These are phyloP conservation scores for Aspergillus brunneoviolaceus DNA, from an alignment of 2,329 filamentous ascomycete species.

Conservation along the genomic window DNA sequence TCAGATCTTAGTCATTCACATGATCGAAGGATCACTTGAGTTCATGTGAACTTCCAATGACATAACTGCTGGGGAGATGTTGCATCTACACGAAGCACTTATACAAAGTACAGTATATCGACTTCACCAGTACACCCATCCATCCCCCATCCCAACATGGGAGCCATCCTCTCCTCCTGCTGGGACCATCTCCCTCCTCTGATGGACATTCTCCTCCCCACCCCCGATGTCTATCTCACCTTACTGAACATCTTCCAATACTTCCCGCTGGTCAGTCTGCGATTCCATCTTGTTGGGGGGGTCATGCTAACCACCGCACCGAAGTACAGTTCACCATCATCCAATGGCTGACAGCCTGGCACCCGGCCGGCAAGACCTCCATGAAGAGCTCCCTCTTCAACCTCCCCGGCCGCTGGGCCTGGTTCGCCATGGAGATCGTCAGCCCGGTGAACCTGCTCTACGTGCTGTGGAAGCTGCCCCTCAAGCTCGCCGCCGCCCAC, in stretches of 20 bases:
- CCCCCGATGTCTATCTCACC: constrained; percentile 39
- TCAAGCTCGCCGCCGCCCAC: constrained; percentile 30
- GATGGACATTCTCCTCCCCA: constrained; percentile 38
- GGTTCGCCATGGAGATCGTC: constrained; percentile 83
- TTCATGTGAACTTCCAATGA: too few relatives aligned
- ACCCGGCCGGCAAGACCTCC: constrained; percentile 92
- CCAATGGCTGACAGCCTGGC: constrained; percentile 78
- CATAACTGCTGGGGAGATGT: too few relatives aligned
- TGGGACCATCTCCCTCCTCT: constrained; percentile 27
- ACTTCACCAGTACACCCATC: not conserved
- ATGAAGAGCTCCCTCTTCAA: constrained; percentile 67
- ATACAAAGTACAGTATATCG: too few relatives aligned
- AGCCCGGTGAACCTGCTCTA: constrained; percentile 78
- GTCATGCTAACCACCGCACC: constrained; percentile 11
- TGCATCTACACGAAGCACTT: too few relatives aligned
- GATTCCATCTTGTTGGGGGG: not conserved
- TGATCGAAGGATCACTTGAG: too few relatives aligned
- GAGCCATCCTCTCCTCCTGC: constrained; percentile 22
- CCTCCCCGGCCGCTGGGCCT: constrained; percentile 82
- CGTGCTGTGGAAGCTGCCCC: constrained; percentile 68
- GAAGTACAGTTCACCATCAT: constrained; percentile 62
- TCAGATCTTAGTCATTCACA: not conserved
- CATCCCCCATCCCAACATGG: constrained; percentile 19
- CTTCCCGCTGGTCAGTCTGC: constrained; percentile 50
- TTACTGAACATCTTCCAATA: constrained; percentile 43